Conservation (phyloP, 2,329 filamentous ascomycete genomes). For the Pyricularia sp. region DNA sequence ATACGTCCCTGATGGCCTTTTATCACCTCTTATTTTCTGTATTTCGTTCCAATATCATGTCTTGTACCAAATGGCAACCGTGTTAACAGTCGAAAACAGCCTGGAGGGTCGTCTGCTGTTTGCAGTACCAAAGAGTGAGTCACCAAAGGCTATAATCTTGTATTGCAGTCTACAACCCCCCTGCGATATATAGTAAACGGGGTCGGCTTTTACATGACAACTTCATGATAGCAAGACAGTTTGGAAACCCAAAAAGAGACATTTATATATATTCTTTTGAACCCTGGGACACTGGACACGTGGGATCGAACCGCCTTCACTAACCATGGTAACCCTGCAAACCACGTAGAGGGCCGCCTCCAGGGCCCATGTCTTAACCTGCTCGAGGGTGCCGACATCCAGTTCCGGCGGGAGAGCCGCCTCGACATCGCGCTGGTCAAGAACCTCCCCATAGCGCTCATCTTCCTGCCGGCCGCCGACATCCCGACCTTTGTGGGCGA, state of each 20-base stretch:
- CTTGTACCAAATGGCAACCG: background rate
- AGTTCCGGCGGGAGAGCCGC: slow-evolving; percentile 88
- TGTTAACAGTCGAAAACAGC: slow-evolving; percentile 35
- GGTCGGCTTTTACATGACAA: background rate
- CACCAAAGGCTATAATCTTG: background rate
- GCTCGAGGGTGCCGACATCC: slow-evolving; percentile 85
- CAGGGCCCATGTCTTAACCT: slow-evolving; percentile 81
- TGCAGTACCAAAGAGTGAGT: slow-evolving; percentile 94
- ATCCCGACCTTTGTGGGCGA: slow-evolving; percentile 97
- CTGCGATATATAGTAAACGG: background rate
- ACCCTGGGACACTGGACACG: background rate
- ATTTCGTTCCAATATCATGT: background rate
- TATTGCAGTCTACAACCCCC: background rate
- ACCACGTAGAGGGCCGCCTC: slow-evolving; percentile 70
- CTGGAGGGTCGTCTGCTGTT: slow-evolving; percentile 88
- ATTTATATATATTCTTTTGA: background rate
- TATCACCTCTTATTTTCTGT: background rate
- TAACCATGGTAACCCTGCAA: background rate
- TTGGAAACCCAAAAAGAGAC: background rate
- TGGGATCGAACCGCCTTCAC: background rate
- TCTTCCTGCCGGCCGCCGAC: slow-evolving; percentile 93
- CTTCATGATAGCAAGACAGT: background rate
- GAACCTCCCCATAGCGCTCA: slow-evolving; percentile 86
- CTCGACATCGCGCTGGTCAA: slow-evolving; percentile 97
- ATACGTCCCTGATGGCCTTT: background rate